Evolutionary conservation across 495 filamentous ascomycete genomes (phyloP).

Genomic region (Aspergillus diversus): DNA sequence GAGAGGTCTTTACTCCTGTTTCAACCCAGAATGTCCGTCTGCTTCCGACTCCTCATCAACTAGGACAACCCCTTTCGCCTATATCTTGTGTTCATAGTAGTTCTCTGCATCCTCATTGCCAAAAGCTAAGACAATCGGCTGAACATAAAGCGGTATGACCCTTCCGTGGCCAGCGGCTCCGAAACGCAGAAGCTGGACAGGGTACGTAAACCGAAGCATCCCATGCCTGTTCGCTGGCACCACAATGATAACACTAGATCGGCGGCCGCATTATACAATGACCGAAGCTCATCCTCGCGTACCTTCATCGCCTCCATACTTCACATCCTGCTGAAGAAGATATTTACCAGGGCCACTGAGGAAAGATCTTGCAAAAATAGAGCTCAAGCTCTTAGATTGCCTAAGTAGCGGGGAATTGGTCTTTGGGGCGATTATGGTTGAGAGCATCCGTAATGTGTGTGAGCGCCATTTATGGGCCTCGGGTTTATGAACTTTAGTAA

Average conservation of each 20-base stretch:
- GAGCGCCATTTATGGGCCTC: constrained; percentile 22
- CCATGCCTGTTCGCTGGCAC: constrained; percentile 16
- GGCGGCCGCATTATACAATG: constrained; percentile 11
- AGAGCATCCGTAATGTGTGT: constrained; percentile 10
- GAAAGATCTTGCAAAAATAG: background rate
- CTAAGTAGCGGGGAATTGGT: background rate
- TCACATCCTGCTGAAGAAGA: background rate
- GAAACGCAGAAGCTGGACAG: constrained; percentile 2
- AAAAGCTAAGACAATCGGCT: constrained; percentile 17
- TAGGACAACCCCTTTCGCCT: constrained; percentile 16
- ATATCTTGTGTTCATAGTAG: constrained; percentile 21
- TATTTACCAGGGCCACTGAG: background rate
- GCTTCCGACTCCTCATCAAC: constrained; percentile 8
- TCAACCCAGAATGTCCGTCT: background rate
- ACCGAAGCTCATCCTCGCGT: constrained; percentile 5
- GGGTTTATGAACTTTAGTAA: background rate
- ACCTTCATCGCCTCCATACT: background rate
- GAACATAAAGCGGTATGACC: constrained; percentile 7
- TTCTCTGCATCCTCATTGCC: constrained; percentile 21
- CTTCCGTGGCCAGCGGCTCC: constrained; percentile 15
- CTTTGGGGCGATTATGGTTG: background rate
- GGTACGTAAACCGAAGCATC: background rate
- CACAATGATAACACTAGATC: constrained; percentile 20
- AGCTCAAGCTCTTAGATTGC: background rate
- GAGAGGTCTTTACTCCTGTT: background rate